Percentiles rank a stretch among this genome's conserved stretches.
phyloP scores from a whole-genome alignment of 306 rosid genomes.

The Phaseolus lunatus region DNA sequence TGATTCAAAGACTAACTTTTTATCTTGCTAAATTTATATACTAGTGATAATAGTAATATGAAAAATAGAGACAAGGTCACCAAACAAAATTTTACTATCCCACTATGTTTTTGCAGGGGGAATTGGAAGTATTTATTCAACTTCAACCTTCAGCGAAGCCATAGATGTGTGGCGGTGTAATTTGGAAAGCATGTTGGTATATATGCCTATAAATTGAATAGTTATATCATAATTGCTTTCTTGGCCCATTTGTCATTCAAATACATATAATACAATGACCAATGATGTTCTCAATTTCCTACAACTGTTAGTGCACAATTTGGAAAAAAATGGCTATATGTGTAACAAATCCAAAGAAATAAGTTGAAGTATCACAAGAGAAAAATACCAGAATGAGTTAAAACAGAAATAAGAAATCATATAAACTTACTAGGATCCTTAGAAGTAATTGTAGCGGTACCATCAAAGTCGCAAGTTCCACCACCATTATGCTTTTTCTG shows the following conservation, averaged over 20 bases:
- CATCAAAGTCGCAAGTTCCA: constrained; percentile 96
- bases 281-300: constrained; percentile 12
- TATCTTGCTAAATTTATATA: too few species aligned
- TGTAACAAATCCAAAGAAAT: too few species aligned
- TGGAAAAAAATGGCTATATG: not conserved
- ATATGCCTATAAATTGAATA: constrained; percentile 12
- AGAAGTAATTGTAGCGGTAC: constrained; percentile 68
- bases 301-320: constrained; percentile 15
- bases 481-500: constrained; percentile 73
- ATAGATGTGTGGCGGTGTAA: not conserved
- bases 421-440: constrained; percentile 84
- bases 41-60: not conserved
- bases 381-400: constrained; percentile 19
- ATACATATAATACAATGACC: not conserved
- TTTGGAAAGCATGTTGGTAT: constrained; percentile 20
- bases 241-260: not conserved
- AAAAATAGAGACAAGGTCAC: constrained; percentile 9
- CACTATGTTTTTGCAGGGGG: not conserved
- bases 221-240: not conserved
- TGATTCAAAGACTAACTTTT: not conserved
- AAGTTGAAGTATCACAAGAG: constrained; percentile 10
- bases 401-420: constrained; percentile 38
- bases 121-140: not conserved
- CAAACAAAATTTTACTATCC: constrained; percentile 15
- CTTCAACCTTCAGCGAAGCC: not conserved